These are phyloP conservation scores for Thelonectria olida DNA, from an alignment of 2,329 filamentous ascomycete species.

Conservation along the genomic window DNA sequence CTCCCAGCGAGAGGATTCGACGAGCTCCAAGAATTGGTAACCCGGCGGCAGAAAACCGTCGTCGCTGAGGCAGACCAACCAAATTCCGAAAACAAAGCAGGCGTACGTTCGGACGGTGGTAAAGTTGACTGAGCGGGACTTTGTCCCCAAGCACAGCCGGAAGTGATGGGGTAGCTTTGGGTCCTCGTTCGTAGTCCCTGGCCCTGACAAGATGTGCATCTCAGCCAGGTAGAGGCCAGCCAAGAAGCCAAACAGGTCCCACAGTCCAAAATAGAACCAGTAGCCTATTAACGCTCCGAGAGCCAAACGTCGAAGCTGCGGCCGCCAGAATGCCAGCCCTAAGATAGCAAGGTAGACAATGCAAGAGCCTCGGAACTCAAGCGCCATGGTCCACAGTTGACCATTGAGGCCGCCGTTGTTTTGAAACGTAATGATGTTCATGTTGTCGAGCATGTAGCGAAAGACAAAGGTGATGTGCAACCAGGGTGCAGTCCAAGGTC, in stretches of 20 bases:
- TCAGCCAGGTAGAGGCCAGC: slow-evolving; percentile 22
- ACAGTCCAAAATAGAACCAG: slow-evolving; percentile 23
- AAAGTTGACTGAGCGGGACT: neutral
- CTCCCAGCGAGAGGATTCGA: slow-evolving; percentile 19
- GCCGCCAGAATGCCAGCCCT: slow-evolving; percentile 17
- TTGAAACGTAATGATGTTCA: slow-evolving; percentile 18
- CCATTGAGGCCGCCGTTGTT: slow-evolving; percentile 20
- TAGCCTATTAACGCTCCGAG: slow-evolving; percentile 9
- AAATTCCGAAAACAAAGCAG: slow-evolving; percentile 16
- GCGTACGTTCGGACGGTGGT: slow-evolving; percentile 4
- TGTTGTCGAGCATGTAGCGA: slow-evolving; percentile 25
- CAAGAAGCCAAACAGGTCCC: slow-evolving; percentile 20
- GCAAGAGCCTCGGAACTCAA: slow-evolving; percentile 24
- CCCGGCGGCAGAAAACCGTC: slow-evolving; percentile 16
- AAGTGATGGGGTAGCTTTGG: slow-evolving; percentile 8
- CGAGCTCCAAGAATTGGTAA: slow-evolving; percentile 15
- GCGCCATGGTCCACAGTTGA: slow-evolving; percentile 22
- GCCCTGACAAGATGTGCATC: slow-evolving; percentile 12
- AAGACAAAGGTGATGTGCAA: slow-evolving; percentile 21
- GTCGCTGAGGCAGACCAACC: slow-evolving; percentile 21
- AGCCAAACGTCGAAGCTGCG: slow-evolving; percentile 12
- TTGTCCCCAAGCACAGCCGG: neutral
- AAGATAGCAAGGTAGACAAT: slow-evolving; percentile 19
- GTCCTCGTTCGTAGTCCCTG: neutral
- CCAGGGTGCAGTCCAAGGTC: slow-evolving; percentile 23